Evolutionary conservation across 2,329 filamentous ascomycete genomes (phyloP), one percentile per base, ranked within the genome.

Genomic region (Mycogone perniciosa): DNA sequence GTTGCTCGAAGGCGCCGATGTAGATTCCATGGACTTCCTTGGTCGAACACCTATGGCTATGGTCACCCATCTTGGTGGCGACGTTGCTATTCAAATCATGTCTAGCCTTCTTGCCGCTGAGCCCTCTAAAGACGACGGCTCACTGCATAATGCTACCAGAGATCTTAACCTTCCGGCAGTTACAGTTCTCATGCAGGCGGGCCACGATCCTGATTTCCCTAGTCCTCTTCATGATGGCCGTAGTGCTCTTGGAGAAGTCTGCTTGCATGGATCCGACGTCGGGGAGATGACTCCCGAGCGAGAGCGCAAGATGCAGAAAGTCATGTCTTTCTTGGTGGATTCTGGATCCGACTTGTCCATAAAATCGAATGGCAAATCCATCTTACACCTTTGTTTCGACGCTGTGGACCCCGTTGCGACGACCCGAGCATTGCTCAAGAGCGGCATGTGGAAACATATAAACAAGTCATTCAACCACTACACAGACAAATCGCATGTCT

Each of bases 201-300:
- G 76, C 2, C 83, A 86, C 53, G 78, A 84, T 11, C 73, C 80
- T 0, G 82, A 86, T 59, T 86, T 84, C 50, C 82, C 83, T 0
- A 85, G 79, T 47, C 73, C 77, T 4, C 67, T 82, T 1, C 82
- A 86, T 56, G 75, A 73, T 11, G 84, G 84, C 0, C 76, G 84
- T 41, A 83, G 76, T 52, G 81, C 82, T 0, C 68, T 88, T 0
- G 82, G 77, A 0, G 83, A 87, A 54, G 66, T 86, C 3, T 86
- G 82, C 53, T 67, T 81, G 6, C 76, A 77, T 50, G 77, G 77
- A 0, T 74, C 77, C 1, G 70, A 76, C 49, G 64, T 63, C 0
- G 70, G 68, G 3, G 67, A 72, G 10, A 67, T 80, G 34, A 73
- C 71, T 0, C 62, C 71, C 0, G 69, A 72, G 3, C 71, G 71